Base-by-base conservation (phyloP, 257 asterid species). In the Nicotiana paniculata region DNA sequence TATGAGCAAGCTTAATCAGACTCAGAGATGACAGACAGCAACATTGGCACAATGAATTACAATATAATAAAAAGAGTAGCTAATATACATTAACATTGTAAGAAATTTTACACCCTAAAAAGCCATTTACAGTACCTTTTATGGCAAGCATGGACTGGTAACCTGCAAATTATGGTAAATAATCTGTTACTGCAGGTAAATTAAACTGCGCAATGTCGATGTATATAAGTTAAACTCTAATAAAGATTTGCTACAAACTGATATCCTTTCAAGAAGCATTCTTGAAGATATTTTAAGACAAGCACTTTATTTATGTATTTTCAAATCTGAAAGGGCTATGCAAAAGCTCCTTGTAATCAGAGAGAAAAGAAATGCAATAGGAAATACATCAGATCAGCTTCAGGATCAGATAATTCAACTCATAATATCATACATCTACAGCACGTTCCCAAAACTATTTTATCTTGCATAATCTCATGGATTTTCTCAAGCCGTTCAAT, bases 401-500 rank as follows among this genome's bases (percentile, higher is more conserved):
- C 3, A 51, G 5, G 57, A 51, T 51, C 57, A 72, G 35, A 70
- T 9, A 17, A 72, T 72, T 46, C 61, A 46, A 13, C 77, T 90
- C 80, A 90, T 81, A 86, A 81, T 58, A 87, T 70, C 59, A 78
- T 83, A 77, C 95, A 91, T 72, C 82, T 63, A 67, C 88, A 85
- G 81, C 89, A 88, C 48, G 79, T 62, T 81, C 77, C 90, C 6
- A 78, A 77, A 82, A 78, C 85, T 68, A 81, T 85, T 63, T 62
- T 59, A 26, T 81, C 80, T 37, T 76, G 68, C 84, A 88, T 82
- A 53, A 51, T 82, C 53, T 80, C 90, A 81, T 90, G 90, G 75
- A 90, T 91, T 43, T 17, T 76, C 89, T 91, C 93, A 37, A 91
- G 87, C 61, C 79, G 89, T 70, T 81, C 11, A 58, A 91, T 90